phyloP scores from a whole-genome alignment of 2,329 filamentous ascomycete species.

The Zymoseptoria ardabiliae region DNA sequence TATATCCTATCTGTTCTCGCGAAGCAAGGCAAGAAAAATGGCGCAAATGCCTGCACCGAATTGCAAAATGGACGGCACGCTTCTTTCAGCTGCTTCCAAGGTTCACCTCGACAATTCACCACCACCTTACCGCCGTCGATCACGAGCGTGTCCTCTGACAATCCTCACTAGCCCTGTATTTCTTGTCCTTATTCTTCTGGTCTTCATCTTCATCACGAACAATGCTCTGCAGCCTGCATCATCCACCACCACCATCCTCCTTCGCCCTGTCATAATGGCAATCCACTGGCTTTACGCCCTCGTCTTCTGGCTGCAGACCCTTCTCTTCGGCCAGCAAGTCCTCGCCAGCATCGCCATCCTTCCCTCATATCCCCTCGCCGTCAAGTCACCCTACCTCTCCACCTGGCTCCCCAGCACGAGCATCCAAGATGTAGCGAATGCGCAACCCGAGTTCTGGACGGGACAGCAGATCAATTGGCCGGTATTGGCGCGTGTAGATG shows the following conservation, averaged over 20 bases:
- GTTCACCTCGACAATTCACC: neutral
- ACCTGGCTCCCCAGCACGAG: constrained; percentile 30
- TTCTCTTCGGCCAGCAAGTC: neutral
- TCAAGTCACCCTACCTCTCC: constrained; percentile 29
- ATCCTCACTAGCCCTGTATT: neutral
- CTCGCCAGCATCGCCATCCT: constrained; percentile 7
- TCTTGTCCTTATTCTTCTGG: neutral
- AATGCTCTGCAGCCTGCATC: neutral
- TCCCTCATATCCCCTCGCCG: constrained; percentile 24
- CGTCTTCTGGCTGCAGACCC: neutral
- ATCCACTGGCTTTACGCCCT: neutral
- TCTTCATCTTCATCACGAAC: neutral
- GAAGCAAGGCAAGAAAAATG: neutral
- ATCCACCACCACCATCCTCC: neutral
- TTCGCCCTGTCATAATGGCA: neutral
- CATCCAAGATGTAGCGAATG: constrained; percentile 19
- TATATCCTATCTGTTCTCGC: neutral
- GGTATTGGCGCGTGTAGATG: constrained; percentile 28
- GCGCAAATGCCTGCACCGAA: neutral
- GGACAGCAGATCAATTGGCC: constrained; percentile 30
- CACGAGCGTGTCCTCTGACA: neutral
- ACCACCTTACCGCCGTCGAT: neutral
- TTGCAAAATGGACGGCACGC: neutral
- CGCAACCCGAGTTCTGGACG: constrained; percentile 29
- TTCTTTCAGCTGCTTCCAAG: neutral